Percentiles rank a stretch among this genome's conserved stretches.
phyloP scores from a whole-genome alignment of 208 protist genomes.

The Wallacemonas sp. region DNA sequence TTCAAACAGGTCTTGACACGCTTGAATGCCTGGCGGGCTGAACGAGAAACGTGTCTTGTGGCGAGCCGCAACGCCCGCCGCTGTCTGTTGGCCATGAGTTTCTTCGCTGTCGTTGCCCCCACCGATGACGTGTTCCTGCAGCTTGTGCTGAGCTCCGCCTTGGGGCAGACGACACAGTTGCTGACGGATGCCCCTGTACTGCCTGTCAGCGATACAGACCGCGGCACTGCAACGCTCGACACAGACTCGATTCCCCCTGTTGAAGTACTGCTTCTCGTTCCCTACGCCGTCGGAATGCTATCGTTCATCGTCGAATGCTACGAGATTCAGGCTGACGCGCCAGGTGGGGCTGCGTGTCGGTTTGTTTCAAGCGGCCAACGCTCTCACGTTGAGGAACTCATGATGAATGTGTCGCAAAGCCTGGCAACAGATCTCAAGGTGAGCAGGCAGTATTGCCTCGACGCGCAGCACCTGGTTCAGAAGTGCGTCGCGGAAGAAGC shows the following conservation, averaged over 20 bases:
- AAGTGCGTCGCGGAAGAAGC: background rate
- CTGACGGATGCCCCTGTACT: too few species aligned
- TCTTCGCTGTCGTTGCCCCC: background rate
- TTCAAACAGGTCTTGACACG: constrained; percentile 2
- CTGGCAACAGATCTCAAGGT: background rate
- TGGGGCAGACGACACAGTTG: background rate
- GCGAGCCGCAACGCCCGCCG: constrained; percentile 10
- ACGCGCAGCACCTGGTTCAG: background rate
- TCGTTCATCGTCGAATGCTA: constrained; percentile 46
- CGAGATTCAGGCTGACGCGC: too few species aligned
- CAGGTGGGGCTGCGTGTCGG: too few species aligned
- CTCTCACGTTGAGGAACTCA: too few species aligned
- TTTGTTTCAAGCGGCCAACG: too few species aligned
- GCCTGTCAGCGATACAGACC: background rate
- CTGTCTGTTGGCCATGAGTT: constrained; percentile 1
- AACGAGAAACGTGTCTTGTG: background rate
- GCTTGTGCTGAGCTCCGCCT: background rate
- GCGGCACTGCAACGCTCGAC: background rate
- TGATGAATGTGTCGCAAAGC: background rate
- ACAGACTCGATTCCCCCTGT: background rate
- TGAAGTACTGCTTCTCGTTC: constrained; percentile 45
- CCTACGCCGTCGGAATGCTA: constrained; percentile 61
- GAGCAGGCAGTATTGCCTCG: constrained; percentile 1
- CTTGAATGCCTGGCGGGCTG: background rate
- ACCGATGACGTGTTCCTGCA: background rate